These are phyloP conservation scores for Venustampulla echinocandica DNA, from an alignment of 495 filamentous ascomycete genomes.

Conservation along the genomic window DNA sequence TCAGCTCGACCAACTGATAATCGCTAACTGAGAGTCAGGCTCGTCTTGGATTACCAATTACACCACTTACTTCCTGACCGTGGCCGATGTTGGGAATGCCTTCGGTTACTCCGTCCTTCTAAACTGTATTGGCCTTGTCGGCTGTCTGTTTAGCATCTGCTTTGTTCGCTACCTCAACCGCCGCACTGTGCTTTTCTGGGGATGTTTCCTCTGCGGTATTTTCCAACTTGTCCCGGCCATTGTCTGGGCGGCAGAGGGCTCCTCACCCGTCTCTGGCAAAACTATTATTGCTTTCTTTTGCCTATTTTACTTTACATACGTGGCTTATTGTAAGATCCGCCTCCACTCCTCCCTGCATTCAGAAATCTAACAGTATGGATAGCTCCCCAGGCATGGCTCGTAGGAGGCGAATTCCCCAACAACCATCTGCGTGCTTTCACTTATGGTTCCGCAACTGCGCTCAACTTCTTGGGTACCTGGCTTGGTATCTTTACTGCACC, in stretches of 20 bases:
- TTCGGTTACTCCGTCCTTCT: slow-evolving; percentile 51
- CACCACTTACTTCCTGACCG: slow-evolving; percentile 56
- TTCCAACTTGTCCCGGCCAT: slow-evolving; percentile 46
- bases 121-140: slow-evolving; percentile 44
- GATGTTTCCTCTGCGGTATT: slow-evolving; percentile 43
- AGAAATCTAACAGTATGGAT: slow-evolving; percentile 21
- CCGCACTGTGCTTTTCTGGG: slow-evolving; percentile 45
- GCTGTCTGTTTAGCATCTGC: slow-evolving; percentile 43
- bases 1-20: slow-evolving; percentile 8
- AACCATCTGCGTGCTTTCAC: slow-evolving; percentile 47
- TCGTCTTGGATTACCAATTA: slow-evolving; percentile 32
- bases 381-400: slow-evolving; percentile 45
- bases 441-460: slow-evolving; percentile 44
- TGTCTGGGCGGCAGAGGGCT: slow-evolving; percentile 43
- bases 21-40: slow-evolving; percentile 17
- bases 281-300: too few species aligned
- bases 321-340: slow-evolving; percentile 28
- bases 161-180: slow-evolving; percentile 45
- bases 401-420: slow-evolving; percentile 48
- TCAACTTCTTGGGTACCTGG: slow-evolving; percentile 49
- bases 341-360: slow-evolving; percentile 14
- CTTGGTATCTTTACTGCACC: slow-evolving; percentile 49
- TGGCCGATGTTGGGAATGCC: slow-evolving; percentile 49
- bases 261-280: too few species aligned
- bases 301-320: slow-evolving; percentile 48